A percentile compares a stretch with the other conserved stretches of the same genome.
These are phyloP conservation scores for Bathelium albidoporum DNA, from an alignment of 495 filamentous ascomycete genomes.

Conservation along the genomic window DNA sequence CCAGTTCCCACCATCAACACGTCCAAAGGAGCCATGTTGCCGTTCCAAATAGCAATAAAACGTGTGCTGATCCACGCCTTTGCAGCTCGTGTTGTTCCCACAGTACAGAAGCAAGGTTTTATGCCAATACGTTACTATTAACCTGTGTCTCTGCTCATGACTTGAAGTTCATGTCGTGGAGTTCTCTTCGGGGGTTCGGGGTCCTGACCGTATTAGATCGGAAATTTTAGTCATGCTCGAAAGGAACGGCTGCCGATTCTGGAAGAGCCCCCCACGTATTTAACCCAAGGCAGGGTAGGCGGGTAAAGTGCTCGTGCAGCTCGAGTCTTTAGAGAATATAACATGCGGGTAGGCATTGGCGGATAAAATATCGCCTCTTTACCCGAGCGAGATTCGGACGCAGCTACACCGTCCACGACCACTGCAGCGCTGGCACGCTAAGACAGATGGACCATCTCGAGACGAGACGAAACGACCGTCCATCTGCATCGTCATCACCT, in stretches of 20 bases:
- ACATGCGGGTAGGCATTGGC: neutral
- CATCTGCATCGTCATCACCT: neutral
- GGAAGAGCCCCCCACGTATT: neutral
- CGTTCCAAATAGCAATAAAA: no score
- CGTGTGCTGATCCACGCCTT: no score
- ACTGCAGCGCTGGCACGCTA: neutral
- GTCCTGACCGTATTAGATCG: no score
- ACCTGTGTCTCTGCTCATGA: no score
- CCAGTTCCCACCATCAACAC: slow-evolving; percentile 93
- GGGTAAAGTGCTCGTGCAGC: neutral
- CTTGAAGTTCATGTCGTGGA: no score
- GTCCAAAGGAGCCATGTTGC: slow-evolving; percentile 60
- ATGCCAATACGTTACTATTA: no score
- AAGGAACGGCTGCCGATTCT: neutral
- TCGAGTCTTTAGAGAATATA: neutral
- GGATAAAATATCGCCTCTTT: neutral
- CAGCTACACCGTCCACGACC: neutral
- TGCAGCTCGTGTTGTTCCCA: no score
- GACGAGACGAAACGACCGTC: neutral
- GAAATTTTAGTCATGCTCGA: neutral
- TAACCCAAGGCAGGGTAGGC: no score
- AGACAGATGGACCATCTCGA: neutral
- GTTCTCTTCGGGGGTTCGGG: no score
- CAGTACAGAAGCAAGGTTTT: no score
- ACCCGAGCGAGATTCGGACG: neutral